These are phyloP conservation scores for Fraxinus latifolia DNA, from an alignment of 305 asterid genomes.

Conservation along the genomic window DNA sequence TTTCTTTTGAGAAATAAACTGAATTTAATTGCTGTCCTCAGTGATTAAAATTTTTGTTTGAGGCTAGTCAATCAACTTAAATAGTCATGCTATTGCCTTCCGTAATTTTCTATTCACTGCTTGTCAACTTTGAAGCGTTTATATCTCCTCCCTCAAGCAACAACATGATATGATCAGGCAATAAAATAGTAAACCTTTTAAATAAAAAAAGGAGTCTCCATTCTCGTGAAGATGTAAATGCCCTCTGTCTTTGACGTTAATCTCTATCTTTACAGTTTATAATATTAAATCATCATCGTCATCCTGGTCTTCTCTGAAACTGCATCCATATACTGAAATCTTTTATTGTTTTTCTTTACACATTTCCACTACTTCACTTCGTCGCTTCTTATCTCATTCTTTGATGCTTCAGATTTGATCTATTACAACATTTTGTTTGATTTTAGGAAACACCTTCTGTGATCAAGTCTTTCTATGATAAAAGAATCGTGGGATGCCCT, in stretches of 20 bases:
- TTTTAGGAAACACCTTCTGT: conserved; percentile 88
- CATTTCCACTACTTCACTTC: background rate
- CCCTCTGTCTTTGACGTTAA: background rate
- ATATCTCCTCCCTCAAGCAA: background rate
- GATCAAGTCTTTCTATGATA: conserved; percentile 73
- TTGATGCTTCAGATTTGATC: conserved; percentile 7
- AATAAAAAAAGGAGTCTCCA: background rate
- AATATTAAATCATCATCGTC: background rate
- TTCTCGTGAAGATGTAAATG: background rate
- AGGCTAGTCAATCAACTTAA: background rate
- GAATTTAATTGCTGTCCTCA: background rate
- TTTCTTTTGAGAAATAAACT: background rate
- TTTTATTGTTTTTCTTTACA: background rate
- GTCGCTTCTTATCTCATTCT: background rate
- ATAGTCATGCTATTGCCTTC: background rate
- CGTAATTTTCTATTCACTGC: background rate
- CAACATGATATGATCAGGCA: background rate
- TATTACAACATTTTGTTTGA: conserved; percentile 18
- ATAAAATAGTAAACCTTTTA: background rate
- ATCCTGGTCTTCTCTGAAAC: background rate
- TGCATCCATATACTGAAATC: background rate
- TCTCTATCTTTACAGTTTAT: background rate
- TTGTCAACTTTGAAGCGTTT: background rate
- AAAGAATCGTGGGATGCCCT: conserved; percentile 96
- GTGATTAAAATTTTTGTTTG: background rate